A percentile compares a stretch with the other conserved stretches of the same genome.
These are phyloP conservation scores for Fusarium sp. DNA, from an alignment of 2,329 filamentous ascomycete genomes.

Conservation along the genomic window DNA sequence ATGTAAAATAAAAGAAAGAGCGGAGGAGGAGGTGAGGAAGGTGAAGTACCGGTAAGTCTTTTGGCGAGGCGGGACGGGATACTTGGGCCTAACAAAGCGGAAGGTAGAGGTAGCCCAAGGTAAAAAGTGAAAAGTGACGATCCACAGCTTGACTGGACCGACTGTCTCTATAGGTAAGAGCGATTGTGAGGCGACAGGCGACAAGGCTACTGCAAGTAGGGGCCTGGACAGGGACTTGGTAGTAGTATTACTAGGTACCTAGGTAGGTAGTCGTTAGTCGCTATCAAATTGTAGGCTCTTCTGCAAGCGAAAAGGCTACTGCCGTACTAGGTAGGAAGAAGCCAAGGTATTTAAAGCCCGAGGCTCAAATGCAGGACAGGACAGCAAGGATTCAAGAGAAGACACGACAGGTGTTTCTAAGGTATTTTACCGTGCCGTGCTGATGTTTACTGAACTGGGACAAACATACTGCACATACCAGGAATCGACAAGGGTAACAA, in stretches of 20 bases:
- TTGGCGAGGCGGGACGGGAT: constrained; percentile 12
- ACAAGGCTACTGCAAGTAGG: constrained; percentile 11
- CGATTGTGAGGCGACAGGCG: constrained; percentile 29
- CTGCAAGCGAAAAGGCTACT: constrained; percentile 21
- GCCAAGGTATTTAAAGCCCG: constrained; percentile 27
- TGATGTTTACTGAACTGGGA: not conserved
- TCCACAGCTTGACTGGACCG: constrained; percentile 36
- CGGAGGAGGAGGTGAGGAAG: not conserved
- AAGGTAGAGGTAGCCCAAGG: constrained; percentile 10
- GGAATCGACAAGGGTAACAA: constrained; percentile 16
- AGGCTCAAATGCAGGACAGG: constrained; percentile 20
- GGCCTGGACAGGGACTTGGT: constrained; percentile 25
- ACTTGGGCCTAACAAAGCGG: not conserved
- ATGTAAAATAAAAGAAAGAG: constrained; percentile 4
- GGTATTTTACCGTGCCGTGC: not conserved
- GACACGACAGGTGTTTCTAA: not conserved
- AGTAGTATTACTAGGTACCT: not conserved
- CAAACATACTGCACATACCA: not conserved
- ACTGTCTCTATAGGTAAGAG: constrained; percentile 1
- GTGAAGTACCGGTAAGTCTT: constrained; percentile 4
- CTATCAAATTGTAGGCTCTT: constrained; percentile 18
- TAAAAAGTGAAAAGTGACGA: constrained; percentile 47
- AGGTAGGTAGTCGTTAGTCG: not conserved
- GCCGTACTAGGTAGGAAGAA: constrained; percentile 16
- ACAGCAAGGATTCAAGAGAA: constrained; percentile 10